Evolutionary conservation across 257 asterid species (phyloP).

Genomic region (Cynanchum wilfordii): DNA sequence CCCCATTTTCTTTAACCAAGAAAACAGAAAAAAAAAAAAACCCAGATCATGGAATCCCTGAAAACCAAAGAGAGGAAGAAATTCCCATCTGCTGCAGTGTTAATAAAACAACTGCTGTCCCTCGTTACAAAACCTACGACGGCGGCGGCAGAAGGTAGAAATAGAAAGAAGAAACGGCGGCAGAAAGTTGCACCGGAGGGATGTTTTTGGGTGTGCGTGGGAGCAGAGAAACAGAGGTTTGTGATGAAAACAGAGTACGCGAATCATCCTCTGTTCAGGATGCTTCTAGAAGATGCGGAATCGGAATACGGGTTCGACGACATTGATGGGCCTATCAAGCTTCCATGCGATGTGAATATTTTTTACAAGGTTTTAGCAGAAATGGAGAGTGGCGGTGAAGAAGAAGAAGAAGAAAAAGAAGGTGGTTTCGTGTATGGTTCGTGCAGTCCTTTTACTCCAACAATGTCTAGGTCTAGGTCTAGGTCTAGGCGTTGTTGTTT

Average conservation of each 20-base stretch:
- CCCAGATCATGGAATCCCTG: neutral
- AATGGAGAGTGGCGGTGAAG: constrained; percentile 31
- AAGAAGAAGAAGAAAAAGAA: neutral
- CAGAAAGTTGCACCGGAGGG: constrained; percentile 36
- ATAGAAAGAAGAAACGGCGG: neutral
- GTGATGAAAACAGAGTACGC: constrained; percentile 39
- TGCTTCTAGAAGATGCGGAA: constrained; percentile 66
- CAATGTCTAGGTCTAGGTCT: neutral
- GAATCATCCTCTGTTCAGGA: constrained; percentile 55
- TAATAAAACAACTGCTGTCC: constrained; percentile 10
- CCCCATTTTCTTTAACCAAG: too few relatives aligned
- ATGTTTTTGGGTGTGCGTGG: constrained; percentile 57
- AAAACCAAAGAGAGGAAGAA: constrained; percentile 11
- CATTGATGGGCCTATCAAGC: constrained; percentile 45
- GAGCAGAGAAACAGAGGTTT: constrained; percentile 43
- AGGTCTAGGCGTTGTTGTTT: neutral
- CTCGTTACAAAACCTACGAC: neutral
- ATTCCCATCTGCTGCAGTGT: neutral
- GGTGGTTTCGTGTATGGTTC: constrained; percentile 11
- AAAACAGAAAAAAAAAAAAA: too few relatives aligned
- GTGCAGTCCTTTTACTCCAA: constrained; percentile 24
- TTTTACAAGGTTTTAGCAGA: constrained; percentile 45
- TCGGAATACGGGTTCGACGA: constrained; percentile 44
- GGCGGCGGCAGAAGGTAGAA: neutral
- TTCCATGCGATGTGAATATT: constrained; percentile 57